Evolutionary conservation across 2,329 filamentous ascomycete genomes (phyloP), one percentile per base, ranked within the genome.

Genomic region (Diaporthe ilicicola): DNA sequence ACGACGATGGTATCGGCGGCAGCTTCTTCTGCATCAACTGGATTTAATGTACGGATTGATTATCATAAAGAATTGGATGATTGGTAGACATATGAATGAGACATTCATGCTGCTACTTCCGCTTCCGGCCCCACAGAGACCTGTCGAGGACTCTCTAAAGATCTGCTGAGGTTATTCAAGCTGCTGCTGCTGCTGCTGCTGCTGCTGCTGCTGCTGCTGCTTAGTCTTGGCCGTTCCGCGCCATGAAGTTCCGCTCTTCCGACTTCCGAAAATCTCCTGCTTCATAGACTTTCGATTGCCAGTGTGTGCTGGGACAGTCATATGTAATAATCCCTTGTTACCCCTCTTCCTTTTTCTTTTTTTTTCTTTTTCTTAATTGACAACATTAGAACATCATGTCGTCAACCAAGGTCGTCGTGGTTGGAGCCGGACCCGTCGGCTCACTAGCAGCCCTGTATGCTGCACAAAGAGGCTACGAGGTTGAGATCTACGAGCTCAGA

Each of bases 371-470:
- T 7, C 19, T 4, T 22, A n/a, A 17, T n/a, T 37, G 3, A 29
- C 12, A 37, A 8, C 2, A 1, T 34, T 19, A 32, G 22, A 6
- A 22, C 34, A 66, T 44, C 50, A 73, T 73, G 71, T 59, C 71
- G 24, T 71, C 71, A 55, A 69, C 69, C 76, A 96, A 94, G 81
- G 90, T 93, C 69, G 88, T 97, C 24, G 88, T 99, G 56, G 92
- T 99, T 61, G 96, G 96, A 67, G 96, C 95, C 68, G 96, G 96
- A 1, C 96, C 96, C 0, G 96, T 99, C 9, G 96, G 96, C 48
- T 94, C 95, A 13, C 85, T 99, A 51, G 95, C 96, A 29, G 96
- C 94, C 53, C 84, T 99, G 7, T 99, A 98, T 84, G 95, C 96
- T 67, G 95, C 96, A 4, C 89, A 92, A 75, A 88, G 95, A 80